Percentiles rank a stretch among this genome's conserved stretches.
These are phyloP conservation scores for Rhodotorula glutinis DNA, from an alignment of 1,284 basidiomycete genomes.

Conservation along the genomic window DNA sequence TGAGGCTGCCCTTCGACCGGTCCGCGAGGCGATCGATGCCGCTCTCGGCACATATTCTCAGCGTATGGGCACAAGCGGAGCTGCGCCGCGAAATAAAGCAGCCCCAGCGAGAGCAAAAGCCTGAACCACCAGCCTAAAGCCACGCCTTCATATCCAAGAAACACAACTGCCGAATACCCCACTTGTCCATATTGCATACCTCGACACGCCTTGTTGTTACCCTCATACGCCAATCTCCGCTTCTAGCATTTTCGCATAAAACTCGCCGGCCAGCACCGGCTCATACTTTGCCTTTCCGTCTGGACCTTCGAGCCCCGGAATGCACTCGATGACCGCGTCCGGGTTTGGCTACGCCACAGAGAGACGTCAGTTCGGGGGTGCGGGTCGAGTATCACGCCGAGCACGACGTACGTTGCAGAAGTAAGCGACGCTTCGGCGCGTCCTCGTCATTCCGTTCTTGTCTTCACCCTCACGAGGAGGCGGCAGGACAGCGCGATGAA, in stretches of 20 bases:
- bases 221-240: constrained; percentile 17
- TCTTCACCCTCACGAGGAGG: neutral
- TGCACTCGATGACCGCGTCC: constrained; percentile 15
- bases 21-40: constrained; percentile 12
- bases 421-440: no score
- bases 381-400: no score
- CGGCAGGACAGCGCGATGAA: neutral
- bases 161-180: neutral
- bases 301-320: constrained; percentile 15
- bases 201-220: neutral
- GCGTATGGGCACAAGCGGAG: constrained; percentile 2
- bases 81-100: neutral
- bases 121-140: no score
- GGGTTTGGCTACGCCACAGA: no score
- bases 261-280: constrained; percentile 19
- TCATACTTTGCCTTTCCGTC: constrained; percentile 19
- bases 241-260: constrained; percentile 21
- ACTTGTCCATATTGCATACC: neutral
- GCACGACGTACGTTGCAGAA: no score
- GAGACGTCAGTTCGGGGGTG: no score
- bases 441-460: constrained; percentile 1
- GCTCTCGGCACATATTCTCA: constrained; percentile 5
- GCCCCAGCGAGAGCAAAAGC: no score
- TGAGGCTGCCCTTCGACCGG: constrained; percentile 14
- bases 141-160: no score